Percentiles rank a stretch among this genome's conserved stretches.
These are phyloP conservation scores for Trichoderma arundinaceum DNA, from an alignment of 2,329 filamentous ascomycete genomes.

Conservation along the genomic window DNA sequence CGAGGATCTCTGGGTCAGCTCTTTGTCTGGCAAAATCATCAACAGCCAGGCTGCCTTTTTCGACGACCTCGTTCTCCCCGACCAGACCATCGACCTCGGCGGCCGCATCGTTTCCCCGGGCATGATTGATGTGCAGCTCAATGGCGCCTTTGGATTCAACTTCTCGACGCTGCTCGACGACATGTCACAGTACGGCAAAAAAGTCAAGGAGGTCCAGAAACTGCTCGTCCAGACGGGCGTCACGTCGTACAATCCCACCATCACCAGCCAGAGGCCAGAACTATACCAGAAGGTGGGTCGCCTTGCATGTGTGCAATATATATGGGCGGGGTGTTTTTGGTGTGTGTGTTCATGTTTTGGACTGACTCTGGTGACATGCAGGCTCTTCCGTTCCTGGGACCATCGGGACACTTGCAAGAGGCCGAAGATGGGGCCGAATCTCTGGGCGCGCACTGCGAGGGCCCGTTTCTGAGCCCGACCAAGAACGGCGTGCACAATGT, in stretches of 20 bases:
- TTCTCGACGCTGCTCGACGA: conserved; percentile 79
- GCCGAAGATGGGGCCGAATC: conserved; percentile 79
- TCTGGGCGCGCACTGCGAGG: conserved; percentile 88
- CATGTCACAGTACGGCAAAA: conserved; percentile 71
- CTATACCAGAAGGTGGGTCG: conserved; percentile 74
- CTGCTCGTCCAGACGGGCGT: conserved; percentile 79
- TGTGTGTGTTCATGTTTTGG: not conserved
- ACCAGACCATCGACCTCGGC: conserved; percentile 76
- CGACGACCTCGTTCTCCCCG: conserved; percentile 70
- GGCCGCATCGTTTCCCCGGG: conserved; percentile 85
- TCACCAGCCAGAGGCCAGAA: conserved; percentile 80
- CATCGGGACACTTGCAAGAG: conserved; percentile 65
- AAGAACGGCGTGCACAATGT: conserved; percentile 88
- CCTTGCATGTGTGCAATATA: conserved; percentile 25
- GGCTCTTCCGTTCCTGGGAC: conserved; percentile 77
- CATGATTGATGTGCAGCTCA: conserved; percentile 89
- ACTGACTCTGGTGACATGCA: conserved; percentile 38
- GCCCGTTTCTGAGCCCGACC: conserved; percentile 80
- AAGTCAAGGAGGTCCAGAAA: conserved; percentile 73
- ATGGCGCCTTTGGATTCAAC: conserved; percentile 91
- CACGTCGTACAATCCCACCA: conserved; percentile 84
- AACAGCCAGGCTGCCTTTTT: conserved; percentile 72
- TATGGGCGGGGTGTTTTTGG: not conserved
- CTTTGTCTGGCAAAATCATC: conserved; percentile 79
- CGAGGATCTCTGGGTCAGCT: conserved; percentile 89